phyloP scores from a whole-genome alignment of 2,329 filamentous ascomycete species.

The Monosporascus sp. region DNA sequence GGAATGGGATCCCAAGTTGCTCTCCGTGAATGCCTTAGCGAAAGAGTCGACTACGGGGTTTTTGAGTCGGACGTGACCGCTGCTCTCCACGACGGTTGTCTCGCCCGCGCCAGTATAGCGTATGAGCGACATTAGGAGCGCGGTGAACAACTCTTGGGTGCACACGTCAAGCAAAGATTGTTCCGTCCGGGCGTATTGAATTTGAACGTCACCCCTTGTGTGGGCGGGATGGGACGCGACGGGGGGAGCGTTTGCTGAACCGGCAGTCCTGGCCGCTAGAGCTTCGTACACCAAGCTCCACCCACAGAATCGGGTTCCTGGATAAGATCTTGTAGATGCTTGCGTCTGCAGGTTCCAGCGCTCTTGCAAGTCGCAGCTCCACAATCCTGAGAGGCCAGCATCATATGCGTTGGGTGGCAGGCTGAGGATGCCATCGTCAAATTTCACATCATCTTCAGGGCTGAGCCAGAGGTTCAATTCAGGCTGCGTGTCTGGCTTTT shows the following conservation, averaged over 20 bases:
- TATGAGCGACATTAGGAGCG: neutral
- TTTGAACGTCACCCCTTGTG: neutral
- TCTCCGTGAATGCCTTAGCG: slow-evolving; percentile 8
- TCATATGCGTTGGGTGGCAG: neutral
- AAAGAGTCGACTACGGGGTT: neutral
- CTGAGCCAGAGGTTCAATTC: slow-evolving; percentile 12
- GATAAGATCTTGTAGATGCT: too few species aligned
- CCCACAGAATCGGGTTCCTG: neutral
- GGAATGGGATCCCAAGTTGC: slow-evolving; percentile 3
- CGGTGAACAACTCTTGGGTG: slow-evolving; percentile 11
- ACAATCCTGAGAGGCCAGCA: neutral
- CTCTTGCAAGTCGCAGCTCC: neutral
- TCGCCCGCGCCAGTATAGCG: neutral
- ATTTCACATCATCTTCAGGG: neutral
- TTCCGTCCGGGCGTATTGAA: neutral
- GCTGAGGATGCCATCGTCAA: neutral
- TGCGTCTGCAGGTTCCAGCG: neutral
- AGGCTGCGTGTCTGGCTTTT: neutral
- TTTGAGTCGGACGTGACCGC: neutral
- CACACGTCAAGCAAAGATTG: slow-evolving; percentile 8
- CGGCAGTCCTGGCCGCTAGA: neutral
- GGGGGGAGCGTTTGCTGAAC: too few species aligned
- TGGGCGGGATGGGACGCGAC: too few species aligned
- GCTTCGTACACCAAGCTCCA: neutral
- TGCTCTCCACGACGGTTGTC: neutral